Base-by-base conservation (phyloP, 23 red algal genomes). In the Pyropia haitanensis region DNA sequence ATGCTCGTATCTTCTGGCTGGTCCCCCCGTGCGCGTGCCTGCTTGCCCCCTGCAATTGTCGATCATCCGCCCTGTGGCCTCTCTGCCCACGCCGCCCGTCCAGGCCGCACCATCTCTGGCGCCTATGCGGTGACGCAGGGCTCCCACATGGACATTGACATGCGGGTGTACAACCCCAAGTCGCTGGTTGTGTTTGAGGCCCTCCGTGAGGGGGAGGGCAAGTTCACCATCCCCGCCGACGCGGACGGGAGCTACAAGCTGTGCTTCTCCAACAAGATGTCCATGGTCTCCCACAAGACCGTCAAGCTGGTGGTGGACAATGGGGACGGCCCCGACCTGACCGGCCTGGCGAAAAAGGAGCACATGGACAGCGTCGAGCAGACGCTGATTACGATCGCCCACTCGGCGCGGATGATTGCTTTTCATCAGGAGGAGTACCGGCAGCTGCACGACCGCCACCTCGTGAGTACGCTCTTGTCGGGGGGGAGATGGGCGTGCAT, bases 201-300 rank as follows among this genome's bases (percentile, higher is more conserved):
- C 16, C 65, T 78, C 66, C 72, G 74, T 14, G 66, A 77, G 33
- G 83, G 83, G 18, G 73, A 88, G 56, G 83, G 77, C 48, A 88
- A 88, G 59, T 79, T 79, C 24, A 63, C 51, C 49, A 24, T 88
- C 16, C 70, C 67, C 54, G 83, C 83, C 14, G 83, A 88, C 26
- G 68, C 33, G 63, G 74, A 79, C 27, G 83, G 83, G 16, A 78
- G 65, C 10, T 88, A 79, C 32, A 51, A 64, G 72, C 77, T 88
- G n/a, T 88, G 83, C 56, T 88, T 88, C 73, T 72, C 72, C 26
- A 88, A 88, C 44, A 74, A 88, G 74, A 88, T 88, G 83, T 77
- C 71, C 50, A 73, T 88, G 65, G 67, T 88, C 18, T 88, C 83
- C 27, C 83, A 88, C 67, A 88, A 88, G 48, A 79, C 83, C 15